Evolutionary conservation across 1,284 basidiomycete genomes (phyloP).

Genomic region (Phellinidium pouzarii): DNA sequence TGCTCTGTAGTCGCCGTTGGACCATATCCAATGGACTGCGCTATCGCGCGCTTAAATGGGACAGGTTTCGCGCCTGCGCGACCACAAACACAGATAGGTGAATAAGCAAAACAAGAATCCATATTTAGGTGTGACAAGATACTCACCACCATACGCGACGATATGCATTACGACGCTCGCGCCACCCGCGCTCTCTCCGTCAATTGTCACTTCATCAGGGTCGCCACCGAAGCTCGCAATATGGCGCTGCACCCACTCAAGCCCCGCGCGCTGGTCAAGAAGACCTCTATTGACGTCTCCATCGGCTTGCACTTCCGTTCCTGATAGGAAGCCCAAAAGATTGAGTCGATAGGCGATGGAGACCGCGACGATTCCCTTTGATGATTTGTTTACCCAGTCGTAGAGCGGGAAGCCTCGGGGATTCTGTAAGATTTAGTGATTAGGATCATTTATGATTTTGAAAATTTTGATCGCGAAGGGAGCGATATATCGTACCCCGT

Average conservation of each 20-base stretch:
- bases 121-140: too few species aligned
- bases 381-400: constrained; percentile 42
- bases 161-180: constrained; percentile 39
- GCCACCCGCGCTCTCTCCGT: constrained; percentile 41
- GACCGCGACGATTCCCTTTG: constrained; percentile 45
- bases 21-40: constrained; percentile 40
- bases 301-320: constrained; percentile 30
- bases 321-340: constrained; percentile 47
- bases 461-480: constrained; percentile 1
- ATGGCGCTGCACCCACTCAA: constrained; percentile 56
- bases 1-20: constrained; percentile 28
- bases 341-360: constrained; percentile 49
- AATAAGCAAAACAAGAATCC: too few species aligned
- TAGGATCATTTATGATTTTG: too few species aligned
- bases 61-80: constrained; percentile 29
- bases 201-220: constrained; percentile 43
- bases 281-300: constrained; percentile 58
- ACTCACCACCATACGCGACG: constrained; percentile 36
- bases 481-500: constrained; percentile 29
- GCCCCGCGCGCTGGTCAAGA: constrained; percentile 51
- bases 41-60: constrained; percentile 35
- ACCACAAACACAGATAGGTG: background rate
- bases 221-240: constrained; percentile 62
- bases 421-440: constrained; percentile 23
- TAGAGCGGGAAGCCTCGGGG: constrained; percentile 47